phyloP scores from a whole-genome alignment of 345 rosid species.

The Hypericum androsaemum region DNA sequence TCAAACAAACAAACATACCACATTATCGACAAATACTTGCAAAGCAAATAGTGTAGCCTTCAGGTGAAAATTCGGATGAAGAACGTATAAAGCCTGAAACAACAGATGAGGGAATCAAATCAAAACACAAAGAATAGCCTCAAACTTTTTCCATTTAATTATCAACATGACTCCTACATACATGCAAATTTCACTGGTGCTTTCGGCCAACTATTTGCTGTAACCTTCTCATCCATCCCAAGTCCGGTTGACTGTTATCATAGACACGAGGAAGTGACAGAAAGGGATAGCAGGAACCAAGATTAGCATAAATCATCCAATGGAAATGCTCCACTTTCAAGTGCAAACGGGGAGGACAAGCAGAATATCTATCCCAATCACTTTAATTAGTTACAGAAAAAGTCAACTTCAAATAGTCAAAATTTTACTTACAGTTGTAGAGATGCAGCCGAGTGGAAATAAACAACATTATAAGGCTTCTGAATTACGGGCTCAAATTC shows the following conservation, averaged over 20 bases:
- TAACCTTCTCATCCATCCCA: slow-evolving; percentile 92
- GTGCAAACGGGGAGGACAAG: too few species aligned
- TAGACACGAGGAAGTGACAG: not conserved
- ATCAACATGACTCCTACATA: slow-evolving; percentile 22
- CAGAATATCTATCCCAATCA: too few species aligned
- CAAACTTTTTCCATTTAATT: not conserved
- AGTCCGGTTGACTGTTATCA: slow-evolving; percentile 62
- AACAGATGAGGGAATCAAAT: slow-evolving; percentile 10
- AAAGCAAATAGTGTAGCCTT: slow-evolving; percentile 69
- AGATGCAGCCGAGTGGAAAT: slow-evolving; percentile 92
- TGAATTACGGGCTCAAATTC: slow-evolving; percentile 96
- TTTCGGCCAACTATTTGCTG: slow-evolving; percentile 89
- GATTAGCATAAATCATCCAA: too few species aligned
- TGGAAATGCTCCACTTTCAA: too few species aligned
- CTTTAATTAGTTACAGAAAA: too few species aligned
- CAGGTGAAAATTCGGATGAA: slow-evolving; percentile 86
- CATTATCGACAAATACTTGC: slow-evolving; percentile 63
- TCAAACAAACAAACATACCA: slow-evolving; percentile 35
- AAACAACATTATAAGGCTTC: slow-evolving; percentile 84
- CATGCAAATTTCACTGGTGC: slow-evolving; percentile 85
- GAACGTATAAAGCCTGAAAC: slow-evolving; percentile 76
- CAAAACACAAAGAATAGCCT: not conserved
- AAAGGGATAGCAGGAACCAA: not conserved
- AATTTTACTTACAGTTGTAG: slow-evolving; percentile 69
- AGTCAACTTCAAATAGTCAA: too few species aligned